Evolutionary conservation across 1,284 basidiomycete species (phyloP).

Genomic region (Pseudozyma sp.): DNA sequence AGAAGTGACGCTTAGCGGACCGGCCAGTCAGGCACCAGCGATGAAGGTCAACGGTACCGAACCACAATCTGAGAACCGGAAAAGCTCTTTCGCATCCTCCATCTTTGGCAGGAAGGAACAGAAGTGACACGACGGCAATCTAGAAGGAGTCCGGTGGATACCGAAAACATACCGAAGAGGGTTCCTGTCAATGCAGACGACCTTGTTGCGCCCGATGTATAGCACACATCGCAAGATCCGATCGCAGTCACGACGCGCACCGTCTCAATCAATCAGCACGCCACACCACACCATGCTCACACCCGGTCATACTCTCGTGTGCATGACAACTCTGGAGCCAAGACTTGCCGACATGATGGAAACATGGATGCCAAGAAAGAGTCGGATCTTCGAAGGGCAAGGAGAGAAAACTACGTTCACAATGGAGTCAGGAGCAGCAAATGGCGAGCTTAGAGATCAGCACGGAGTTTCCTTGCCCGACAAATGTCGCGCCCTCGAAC

Average conservation of each 20-base stretch:
- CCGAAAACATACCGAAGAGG: neutral
- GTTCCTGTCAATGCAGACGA: neutral
- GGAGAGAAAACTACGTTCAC: constrained; percentile 5
- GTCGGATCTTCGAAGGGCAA: neutral
- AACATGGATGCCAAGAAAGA: neutral
- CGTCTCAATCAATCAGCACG: neutral
- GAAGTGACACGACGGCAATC: neutral
- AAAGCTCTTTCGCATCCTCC: neutral
- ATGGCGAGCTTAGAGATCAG: neutral
- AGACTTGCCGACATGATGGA: neutral
- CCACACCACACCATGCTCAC: neutral
- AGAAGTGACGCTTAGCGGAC: neutral
- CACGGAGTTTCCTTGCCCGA: neutral
- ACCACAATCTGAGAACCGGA: neutral
- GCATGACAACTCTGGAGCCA: neutral
- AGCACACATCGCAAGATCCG: neutral
- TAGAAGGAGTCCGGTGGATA: neutral
- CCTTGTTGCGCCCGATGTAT: neutral
- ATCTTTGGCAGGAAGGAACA: neutral
- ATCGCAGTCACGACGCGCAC: constrained; percentile 1
- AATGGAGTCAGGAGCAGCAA: neutral
- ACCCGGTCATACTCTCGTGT: neutral
- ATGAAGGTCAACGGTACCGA: neutral
- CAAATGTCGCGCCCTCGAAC: too few relatives aligned
- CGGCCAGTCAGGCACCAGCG: neutral